These are phyloP conservation scores for Trametes hirsuta DNA, from an alignment of 1,284 basidiomycete genomes.

Conservation along the genomic window DNA sequence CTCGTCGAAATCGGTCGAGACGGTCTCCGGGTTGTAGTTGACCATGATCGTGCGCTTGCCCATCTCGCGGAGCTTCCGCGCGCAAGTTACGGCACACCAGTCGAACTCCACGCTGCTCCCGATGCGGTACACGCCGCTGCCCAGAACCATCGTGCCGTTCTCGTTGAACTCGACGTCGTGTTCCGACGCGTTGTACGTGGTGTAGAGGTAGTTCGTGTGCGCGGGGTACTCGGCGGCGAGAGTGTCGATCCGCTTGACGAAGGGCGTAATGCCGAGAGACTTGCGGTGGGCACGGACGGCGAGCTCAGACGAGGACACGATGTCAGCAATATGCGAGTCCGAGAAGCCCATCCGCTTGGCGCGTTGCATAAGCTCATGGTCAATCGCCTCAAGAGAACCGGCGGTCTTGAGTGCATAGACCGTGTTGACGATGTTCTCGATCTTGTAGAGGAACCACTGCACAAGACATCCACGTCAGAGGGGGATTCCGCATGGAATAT, in stretches of 20 bases:
- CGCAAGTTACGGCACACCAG: constrained; percentile 99
- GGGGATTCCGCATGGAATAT: background rate
- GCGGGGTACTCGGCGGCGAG: constrained; percentile 99
- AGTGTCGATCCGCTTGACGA: constrained; percentile 99
- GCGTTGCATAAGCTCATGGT: constrained; percentile 72
- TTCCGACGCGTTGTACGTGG: constrained; percentile 96
- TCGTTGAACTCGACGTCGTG: constrained; percentile 98
- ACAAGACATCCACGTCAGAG: constrained; percentile 8
- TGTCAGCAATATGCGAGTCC: constrained; percentile 84
- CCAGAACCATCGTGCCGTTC: constrained; percentile 98
- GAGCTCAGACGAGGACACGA: constrained; percentile 35
- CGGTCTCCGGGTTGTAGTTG: constrained; percentile 99
- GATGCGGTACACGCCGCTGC: constrained; percentile 97
- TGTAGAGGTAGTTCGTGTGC: constrained; percentile 99
- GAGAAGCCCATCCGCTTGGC: constrained; percentile 96
- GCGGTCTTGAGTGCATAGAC: constrained; percentile 74
- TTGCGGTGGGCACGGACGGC: constrained; percentile 87
- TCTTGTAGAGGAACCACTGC: constrained; percentile 98
- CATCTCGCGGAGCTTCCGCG: constrained; percentile 88
- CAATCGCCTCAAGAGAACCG: constrained; percentile 67
- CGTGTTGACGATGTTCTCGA: constrained; percentile 94
- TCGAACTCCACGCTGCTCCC: constrained; percentile 99
- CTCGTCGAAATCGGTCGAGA: constrained; percentile 99
- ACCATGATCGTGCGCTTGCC: constrained; percentile 98
- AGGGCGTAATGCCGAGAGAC: constrained; percentile 87